Percentiles rank a stretch among this genome's conserved stretches.
Conservation (phyloP, 768 basidiomycete species). For the Pleurotus tuber-regium region DNA sequence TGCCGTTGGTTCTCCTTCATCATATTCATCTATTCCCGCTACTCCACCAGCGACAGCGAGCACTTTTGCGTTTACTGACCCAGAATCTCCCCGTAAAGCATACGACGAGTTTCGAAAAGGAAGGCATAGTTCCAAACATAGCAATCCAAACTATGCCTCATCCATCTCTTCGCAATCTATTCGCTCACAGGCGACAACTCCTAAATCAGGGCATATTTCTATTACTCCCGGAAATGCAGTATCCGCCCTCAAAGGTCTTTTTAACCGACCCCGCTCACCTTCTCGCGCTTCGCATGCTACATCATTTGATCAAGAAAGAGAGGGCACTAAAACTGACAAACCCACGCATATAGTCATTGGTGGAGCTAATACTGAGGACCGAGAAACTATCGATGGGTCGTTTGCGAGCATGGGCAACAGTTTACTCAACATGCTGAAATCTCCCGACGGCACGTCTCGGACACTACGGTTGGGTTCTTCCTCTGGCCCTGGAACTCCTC, state of each 20-base stretch:
- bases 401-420: constrained; percentile 55
- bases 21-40: constrained; percentile 25
- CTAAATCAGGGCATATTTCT: constrained; percentile 24
- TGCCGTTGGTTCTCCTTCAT: constrained; percentile 15
- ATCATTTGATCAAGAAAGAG: constrained; percentile 35
- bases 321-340: neutral
- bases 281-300: constrained; percentile 39
- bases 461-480: constrained; percentile 1
- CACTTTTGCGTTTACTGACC: constrained; percentile 14
- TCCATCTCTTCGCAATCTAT: constrained; percentile 43
- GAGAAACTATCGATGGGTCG: constrained; percentile 44
- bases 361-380: constrained; percentile 23
- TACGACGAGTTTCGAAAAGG: constrained; percentile 15
- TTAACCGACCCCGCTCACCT: constrained; percentile 56
- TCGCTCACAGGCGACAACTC: constrained; percentile 38
- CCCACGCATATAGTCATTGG: neutral
- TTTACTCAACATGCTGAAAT: constrained; percentile 49
- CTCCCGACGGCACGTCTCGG: constrained; percentile 6
- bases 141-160: constrained; percentile 41
- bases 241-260: constrained; percentile 59
- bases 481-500: neutral
- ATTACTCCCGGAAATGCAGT: constrained; percentile 38
- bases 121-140: constrained; percentile 15
- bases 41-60: constrained; percentile 16
- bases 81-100: constrained; percentile 4